phyloP scores from a whole-genome alignment of 345 rosid genomes.

The Lepidium didymum region DNA sequence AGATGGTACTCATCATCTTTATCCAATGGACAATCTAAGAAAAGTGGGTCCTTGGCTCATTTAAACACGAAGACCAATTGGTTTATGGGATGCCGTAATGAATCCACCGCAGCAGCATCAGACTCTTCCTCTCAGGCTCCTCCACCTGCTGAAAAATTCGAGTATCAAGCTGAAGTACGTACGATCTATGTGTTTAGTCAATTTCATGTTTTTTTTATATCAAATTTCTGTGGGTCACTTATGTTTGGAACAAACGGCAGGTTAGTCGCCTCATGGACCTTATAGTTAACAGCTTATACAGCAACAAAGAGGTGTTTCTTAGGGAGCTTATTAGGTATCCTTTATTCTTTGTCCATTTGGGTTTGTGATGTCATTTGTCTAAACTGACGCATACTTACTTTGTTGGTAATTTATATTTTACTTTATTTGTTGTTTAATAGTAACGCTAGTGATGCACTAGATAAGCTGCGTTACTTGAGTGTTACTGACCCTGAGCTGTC shows the following conservation, averaged over 20 bases:
- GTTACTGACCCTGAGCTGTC: conserved; percentile 71
- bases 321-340: conserved; percentile 84
- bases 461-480: conserved; percentile 82
- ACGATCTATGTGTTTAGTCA: not conserved
- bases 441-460: conserved; percentile 98
- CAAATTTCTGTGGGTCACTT: not conserved
- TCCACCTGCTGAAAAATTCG: conserved; percentile 61
- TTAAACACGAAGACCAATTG: conserved; percentile 31
- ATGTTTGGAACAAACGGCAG: conserved; percentile 32
- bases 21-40: conserved; percentile 31
- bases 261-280: conserved; percentile 99
- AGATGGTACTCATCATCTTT: conserved; percentile 63
- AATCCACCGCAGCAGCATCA: conserved; percentile 64
- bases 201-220: not conserved
- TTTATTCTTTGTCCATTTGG: not conserved
- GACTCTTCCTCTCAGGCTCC: conserved; percentile 49
- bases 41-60: conserved; percentile 15
- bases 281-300: conserved; percentile 89
- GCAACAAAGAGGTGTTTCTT: conserved; percentile 96
- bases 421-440: conserved; percentile 33
- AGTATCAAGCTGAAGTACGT: conserved; percentile 94
- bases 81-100: conserved; percentile 43
- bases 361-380: not conserved
- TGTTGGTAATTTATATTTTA: not conserved
- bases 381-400: not conserved